phyloP scores from a whole-genome alignment of 83 land plant species.

The Picea abies region DNA sequence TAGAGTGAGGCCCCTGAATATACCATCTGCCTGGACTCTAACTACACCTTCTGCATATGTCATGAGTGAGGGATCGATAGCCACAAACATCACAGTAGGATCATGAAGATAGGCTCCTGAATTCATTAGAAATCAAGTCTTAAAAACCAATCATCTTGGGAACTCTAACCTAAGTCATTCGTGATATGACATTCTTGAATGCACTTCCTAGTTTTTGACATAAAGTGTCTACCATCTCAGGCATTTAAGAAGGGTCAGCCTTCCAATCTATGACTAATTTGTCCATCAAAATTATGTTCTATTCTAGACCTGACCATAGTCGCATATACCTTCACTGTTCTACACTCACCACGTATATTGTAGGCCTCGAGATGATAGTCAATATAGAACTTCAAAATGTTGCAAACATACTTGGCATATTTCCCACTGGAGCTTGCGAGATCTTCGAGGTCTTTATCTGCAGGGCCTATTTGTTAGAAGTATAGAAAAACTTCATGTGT shows the following conservation, averaged over 20 bases:
- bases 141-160: background rate
- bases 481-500: background rate
- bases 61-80: conserved; percentile 79
- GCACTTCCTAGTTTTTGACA: background rate
- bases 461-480: background rate
- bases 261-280: background rate
- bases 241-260: background rate
- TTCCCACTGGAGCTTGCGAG: conserved; percentile 47
- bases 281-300: background rate
- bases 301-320: background rate
- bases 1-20: conserved; percentile 82
- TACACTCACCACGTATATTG: conserved; percentile 53
- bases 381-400: conserved; percentile 61
- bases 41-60: conserved; percentile 89
- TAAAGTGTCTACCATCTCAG: background rate
- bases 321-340: background rate
- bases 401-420: conserved; percentile 66
- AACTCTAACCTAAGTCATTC: background rate
- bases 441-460: conserved; percentile 55
- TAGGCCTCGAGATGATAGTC: conserved; percentile 85
- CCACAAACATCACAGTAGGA: conserved; percentile 85
- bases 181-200: background rate
- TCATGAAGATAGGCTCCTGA: conserved; percentile 97
- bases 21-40: conserved; percentile 88
- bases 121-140: conserved; percentile 11